Percentiles rank a stretch among this genome's conserved stretches.
Evolutionary conservation across 2,329 filamentous ascomycete species (phyloP).

Genomic region (Penicillium sp.): DNA sequence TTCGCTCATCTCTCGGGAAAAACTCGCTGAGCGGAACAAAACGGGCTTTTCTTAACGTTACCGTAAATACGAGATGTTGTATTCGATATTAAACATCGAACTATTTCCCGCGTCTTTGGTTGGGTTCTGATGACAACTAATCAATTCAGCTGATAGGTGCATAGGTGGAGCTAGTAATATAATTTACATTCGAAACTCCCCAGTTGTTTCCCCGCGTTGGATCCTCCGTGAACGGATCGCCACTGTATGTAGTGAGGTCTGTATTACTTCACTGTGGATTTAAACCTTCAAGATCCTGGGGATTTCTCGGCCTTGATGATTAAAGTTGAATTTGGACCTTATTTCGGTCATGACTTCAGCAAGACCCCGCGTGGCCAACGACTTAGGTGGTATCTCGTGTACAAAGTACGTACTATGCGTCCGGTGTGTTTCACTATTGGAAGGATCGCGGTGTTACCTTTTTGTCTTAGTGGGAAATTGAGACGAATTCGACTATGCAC

Average conservation of each 20-base stretch:
- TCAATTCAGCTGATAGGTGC: neutral
- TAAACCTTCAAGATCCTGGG: neutral
- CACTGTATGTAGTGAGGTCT: neutral
- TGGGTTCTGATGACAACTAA: neutral
- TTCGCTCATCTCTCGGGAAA: slow-evolving; percentile 26
- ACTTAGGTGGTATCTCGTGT: neutral
- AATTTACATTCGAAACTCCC: neutral
- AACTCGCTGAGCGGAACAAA: slow-evolving; percentile 15
- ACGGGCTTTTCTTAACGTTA: neutral
- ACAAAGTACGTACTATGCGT: neutral
- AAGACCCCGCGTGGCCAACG: neutral
- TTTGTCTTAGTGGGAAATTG: neutral
- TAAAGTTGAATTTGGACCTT: neutral
- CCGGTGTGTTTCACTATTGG: neutral
- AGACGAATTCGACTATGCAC: neutral
- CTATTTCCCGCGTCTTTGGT: neutral
- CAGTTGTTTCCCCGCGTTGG: neutral
- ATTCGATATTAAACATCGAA: neutral
- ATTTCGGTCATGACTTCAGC: neutral
- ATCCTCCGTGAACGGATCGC: slow-evolving; percentile 1
- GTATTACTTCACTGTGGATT: neutral
- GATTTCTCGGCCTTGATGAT: neutral
- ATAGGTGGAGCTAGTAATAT: neutral
- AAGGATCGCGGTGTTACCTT: neutral
- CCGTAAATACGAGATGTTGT: neutral